Conservation (phyloP, 108 stramenopile genomes). For the Cyclotella cryptica region DNA sequence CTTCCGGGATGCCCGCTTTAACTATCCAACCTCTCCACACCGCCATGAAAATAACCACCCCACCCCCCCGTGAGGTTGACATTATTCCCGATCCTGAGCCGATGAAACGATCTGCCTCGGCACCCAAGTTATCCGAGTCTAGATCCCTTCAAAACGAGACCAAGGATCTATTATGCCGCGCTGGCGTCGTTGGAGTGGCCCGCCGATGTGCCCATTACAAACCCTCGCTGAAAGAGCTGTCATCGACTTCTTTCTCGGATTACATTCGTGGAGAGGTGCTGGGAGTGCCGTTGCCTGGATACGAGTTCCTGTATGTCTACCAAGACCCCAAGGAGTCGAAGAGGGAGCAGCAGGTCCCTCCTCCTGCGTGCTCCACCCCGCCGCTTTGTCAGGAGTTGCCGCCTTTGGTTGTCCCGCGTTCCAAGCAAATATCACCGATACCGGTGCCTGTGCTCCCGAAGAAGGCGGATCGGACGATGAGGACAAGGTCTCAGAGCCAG, state of each 20-base stretch:
- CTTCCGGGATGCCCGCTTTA: not conserved
- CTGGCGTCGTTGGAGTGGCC: slow-evolving; percentile 25
- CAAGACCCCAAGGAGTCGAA: slow-evolving; percentile 36
- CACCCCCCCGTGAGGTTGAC: not conserved
- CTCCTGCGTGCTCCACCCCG: not conserved
- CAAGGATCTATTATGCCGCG: slow-evolving; percentile 34
- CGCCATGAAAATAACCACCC: not conserved
- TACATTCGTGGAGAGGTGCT: slow-evolving; percentile 76
- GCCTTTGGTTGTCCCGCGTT: slow-evolving; percentile 11
- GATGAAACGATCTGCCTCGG: slow-evolving; percentile 8
- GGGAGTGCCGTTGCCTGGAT: slow-evolving; percentile 56
- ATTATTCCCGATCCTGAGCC: not conserved
- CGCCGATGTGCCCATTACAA: slow-evolving; percentile 56
- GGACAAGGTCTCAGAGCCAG: slow-evolving; percentile 32
- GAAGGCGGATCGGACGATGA: not conserved
- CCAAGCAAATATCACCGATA: slow-evolving; percentile 1
- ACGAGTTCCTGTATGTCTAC: slow-evolving; percentile 49
- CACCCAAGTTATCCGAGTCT: slow-evolving; percentile 34
- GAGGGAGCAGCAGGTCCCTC: slow-evolving; percentile 19
- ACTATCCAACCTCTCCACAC: not conserved
- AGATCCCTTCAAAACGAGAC: slow-evolving; percentile 41
- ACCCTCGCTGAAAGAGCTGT: slow-evolving; percentile 72
- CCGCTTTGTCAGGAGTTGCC: slow-evolving; percentile 18
- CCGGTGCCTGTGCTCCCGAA: not conserved
- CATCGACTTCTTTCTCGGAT: slow-evolving; percentile 69